Evolutionary conservation across 2,329 filamentous ascomycete genomes (phyloP), one percentile per base, ranked within the genome.

Genomic region (Davidsoniella eucalypti): DNA sequence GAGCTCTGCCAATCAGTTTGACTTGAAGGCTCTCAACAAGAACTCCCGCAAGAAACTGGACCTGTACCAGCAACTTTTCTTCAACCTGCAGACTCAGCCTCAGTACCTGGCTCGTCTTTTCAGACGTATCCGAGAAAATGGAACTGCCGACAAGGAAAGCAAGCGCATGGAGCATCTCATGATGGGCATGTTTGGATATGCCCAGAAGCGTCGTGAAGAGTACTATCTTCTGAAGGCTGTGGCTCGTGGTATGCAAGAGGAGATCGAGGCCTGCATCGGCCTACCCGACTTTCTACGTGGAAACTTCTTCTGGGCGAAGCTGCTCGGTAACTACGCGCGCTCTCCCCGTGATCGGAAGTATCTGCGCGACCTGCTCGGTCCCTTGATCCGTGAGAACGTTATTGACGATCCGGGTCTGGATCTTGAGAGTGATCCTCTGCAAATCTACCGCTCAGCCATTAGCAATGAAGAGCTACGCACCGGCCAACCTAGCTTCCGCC

Each of bases 381-480:
- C 85, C 1, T 66, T 98, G 44, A 83, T 98, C 57, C 83, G 84
- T 55, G 85, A 94, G 61, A 90, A 92, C 60, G 87, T 98, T 59
- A 81, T 96, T 50, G 92, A 94, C 50, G 92, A 95, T 57, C 81
- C 87, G 10, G 82, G 82, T 4, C 71, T 98, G 33, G 90, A 98
- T 61, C 72, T 98, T 23, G 92, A 98, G 65, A 95, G 90, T 62
- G 92, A 98, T 60, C 92, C 92, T 0, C 82, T 96, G 70, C 90
- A 96, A 58, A 98, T 98, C 52, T 96, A 98, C 65, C 79, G 85
- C 40, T 92, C 87, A 4, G 82, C 87, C 12, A 93, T 98, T 67
- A 96, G 93, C 67, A 94, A 98, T 58, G 90, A 96, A 64, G 92
- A 98, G 65, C 77, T 98, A 21, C 81, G 87, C 16, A 98, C 92